Percentiles rank a stretch among this genome's conserved stretches.
phyloP scores from a whole-genome alignment of 2,329 filamentous ascomycete species.

The Parastagonospora nodorum region DNA sequence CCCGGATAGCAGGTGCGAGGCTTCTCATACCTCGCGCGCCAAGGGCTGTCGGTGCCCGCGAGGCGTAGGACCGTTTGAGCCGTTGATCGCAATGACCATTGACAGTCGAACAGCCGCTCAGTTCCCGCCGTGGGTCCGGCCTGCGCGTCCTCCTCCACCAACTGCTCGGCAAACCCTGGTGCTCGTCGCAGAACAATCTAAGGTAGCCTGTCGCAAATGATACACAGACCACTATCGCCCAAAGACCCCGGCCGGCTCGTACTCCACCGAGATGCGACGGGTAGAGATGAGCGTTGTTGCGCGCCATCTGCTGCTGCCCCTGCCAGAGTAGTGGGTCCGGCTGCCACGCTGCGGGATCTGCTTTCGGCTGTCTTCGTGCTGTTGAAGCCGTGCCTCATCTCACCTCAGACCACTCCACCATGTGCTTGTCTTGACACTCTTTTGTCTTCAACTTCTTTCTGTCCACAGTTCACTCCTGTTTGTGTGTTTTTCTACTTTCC shows the following conservation, averaged over 20 bases:
- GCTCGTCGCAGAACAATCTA: conserved; percentile 13
- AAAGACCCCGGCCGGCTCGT: conserved; percentile 10
- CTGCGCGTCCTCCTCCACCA: conserved; percentile 4
- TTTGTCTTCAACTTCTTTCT: conserved; percentile 9
- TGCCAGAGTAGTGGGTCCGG: conserved; percentile 1
- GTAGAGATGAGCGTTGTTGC: conserved; percentile 18
- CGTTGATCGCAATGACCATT: background rate
- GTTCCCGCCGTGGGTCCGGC: conserved; percentile 7
- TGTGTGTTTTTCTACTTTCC: conserved; percentile 3
- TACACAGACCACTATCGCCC: conserved; percentile 23
- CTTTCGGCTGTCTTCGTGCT: conserved; percentile 1
- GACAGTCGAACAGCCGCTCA: conserved; percentile 6
- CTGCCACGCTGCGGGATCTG: background rate
- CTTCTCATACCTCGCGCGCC: background rate
- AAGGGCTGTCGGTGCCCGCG: background rate
- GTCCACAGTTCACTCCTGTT: conserved; percentile 10
- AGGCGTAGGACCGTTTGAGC: background rate
- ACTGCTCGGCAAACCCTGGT: conserved; percentile 10
- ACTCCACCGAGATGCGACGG: conserved; percentile 19
- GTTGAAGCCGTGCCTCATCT: conserved; percentile 5
- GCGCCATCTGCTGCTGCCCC: conserved; percentile 11
- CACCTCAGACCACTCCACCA: conserved; percentile 2
- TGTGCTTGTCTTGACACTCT: conserved; percentile 29
- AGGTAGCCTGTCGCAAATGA: conserved; percentile 25
- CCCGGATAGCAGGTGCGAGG: background rate